Conservation (phyloP, 2,329 filamentous ascomycete genomes). For the Cordyceps farinosa region DNA sequence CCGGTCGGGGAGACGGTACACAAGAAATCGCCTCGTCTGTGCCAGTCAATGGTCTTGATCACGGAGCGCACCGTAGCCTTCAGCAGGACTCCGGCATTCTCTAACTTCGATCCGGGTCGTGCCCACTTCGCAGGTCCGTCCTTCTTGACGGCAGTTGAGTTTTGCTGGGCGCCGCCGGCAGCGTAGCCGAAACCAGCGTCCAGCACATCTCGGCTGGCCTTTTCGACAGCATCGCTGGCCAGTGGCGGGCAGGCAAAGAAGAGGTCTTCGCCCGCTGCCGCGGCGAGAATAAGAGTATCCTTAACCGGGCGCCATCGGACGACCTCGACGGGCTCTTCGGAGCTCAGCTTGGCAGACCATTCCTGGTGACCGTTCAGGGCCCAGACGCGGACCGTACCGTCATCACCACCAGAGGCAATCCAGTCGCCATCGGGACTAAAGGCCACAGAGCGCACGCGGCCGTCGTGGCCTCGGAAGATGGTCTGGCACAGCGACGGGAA, state of each 20-base stretch:
- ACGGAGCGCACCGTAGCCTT: slow-evolving; percentile 75
- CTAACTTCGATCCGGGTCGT: slow-evolving; percentile 68
- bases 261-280: slow-evolving; percentile 78
- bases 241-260: slow-evolving; percentile 78
- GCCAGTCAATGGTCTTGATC: slow-evolving; percentile 89
- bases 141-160: slow-evolving; percentile 59
- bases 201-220: slow-evolving; percentile 69
- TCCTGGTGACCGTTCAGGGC: slow-evolving; percentile 84
- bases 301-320: slow-evolving; percentile 86
- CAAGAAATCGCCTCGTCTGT: slow-evolving; percentile 90
- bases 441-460: slow-evolving; percentile 77
- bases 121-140: slow-evolving; percentile 78
- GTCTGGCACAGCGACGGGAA: slow-evolving; percentile 90
- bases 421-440: slow-evolving; percentile 83
- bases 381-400: slow-evolving; percentile 90
- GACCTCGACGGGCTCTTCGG: slow-evolving; percentile 75
- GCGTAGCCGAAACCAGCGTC: slow-evolving; percentile 93
- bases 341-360: slow-evolving; percentile 76
- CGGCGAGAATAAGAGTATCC: slow-evolving; percentile 77
- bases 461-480: slow-evolving; percentile 83
- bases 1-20: slow-evolving; percentile 82
- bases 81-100: slow-evolving; percentile 74
- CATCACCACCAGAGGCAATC: slow-evolving; percentile 89
- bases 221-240: slow-evolving; percentile 69
- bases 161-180: slow-evolving; percentile 59